Evolutionary conservation across 495 filamentous ascomycete species (phyloP).

Genomic region (Trichocladium antarcticum): DNA sequence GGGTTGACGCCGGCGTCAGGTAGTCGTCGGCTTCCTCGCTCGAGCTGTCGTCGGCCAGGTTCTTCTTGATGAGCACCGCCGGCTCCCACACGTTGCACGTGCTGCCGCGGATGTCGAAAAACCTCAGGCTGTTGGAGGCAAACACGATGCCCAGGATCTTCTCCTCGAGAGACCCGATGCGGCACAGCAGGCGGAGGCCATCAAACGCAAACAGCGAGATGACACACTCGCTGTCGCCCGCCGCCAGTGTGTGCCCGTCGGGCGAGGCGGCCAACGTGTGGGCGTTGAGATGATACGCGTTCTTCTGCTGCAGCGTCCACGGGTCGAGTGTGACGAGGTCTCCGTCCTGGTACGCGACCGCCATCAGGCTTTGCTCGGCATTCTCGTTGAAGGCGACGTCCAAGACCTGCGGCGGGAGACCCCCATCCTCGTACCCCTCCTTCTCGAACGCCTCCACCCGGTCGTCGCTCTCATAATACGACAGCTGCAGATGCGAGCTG

Average conservation of each 20-base stretch:
- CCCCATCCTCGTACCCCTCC: slow-evolving; percentile 13
- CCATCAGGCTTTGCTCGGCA: slow-evolving; percentile 15
- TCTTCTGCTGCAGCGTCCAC: slow-evolving; percentile 13
- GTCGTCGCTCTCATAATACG: slow-evolving; percentile 14
- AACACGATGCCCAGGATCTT: slow-evolving; percentile 17
- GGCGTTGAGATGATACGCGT: slow-evolving; percentile 11
- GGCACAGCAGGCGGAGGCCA: slow-evolving; percentile 12
- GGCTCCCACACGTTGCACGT: slow-evolving; percentile 21
- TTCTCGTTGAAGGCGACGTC: slow-evolving; percentile 17
- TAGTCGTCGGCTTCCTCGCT: slow-evolving; percentile 16
- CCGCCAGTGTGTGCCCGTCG: slow-evolving; percentile 15
- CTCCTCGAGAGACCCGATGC: slow-evolving; percentile 13
- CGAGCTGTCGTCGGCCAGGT: slow-evolving; percentile 14
- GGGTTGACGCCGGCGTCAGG: slow-evolving; percentile 4
- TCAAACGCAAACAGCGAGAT: slow-evolving; percentile 18
- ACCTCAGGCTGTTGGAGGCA: slow-evolving; percentile 13
- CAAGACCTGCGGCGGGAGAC: slow-evolving; percentile 12
- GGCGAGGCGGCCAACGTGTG: slow-evolving; percentile 16
- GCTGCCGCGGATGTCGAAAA: slow-evolving; percentile 15
- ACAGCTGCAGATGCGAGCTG: slow-evolving; percentile 13
- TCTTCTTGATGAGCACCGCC: slow-evolving; percentile 14
- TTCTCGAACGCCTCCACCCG: slow-evolving; percentile 13
- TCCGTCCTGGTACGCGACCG: slow-evolving; percentile 18
- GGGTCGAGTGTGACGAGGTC: slow-evolving; percentile 15
- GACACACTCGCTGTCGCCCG: slow-evolving; percentile 16